Evolutionary conservation across 1,284 basidiomycete genomes (phyloP).

Genomic region (Irpex rosettiformis): DNA sequence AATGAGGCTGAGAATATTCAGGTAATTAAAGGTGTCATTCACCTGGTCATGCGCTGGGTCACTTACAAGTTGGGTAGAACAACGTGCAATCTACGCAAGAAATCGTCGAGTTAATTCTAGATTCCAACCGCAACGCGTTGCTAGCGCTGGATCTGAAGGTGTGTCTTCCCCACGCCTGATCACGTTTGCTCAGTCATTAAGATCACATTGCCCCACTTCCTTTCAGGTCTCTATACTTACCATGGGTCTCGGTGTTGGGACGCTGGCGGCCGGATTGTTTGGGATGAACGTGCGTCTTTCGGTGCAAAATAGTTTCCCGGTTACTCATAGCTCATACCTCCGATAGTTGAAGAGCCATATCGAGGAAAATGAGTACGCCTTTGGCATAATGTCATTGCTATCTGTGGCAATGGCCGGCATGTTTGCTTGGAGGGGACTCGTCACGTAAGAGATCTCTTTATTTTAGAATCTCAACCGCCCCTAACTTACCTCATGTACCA

Average conservation of each 20-base stretch:
- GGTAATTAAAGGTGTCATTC: constrained; percentile 38
- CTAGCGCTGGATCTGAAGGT: constrained; percentile 90
- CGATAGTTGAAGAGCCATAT: constrained; percentile 64
- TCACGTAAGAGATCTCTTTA: constrained; percentile 40
- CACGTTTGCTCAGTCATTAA: neutral
- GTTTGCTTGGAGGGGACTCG: constrained; percentile 58
- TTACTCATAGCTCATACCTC: constrained; percentile 18
- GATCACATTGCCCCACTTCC: neutral
- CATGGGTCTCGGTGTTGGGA: constrained; percentile 89
- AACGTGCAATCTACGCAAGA: constrained; percentile 97
- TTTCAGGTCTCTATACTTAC: constrained; percentile 84
- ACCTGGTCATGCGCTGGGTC: neutral
- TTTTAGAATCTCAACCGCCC: neutral
- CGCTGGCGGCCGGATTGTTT: constrained; percentile 89
- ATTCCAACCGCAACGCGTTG: constrained; percentile 93
- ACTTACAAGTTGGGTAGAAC: constrained; percentile 41
- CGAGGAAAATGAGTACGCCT: constrained; percentile 67
- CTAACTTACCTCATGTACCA: constrained; percentile 17
- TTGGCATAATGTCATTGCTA: constrained; percentile 56
- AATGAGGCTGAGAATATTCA: constrained; percentile 89
- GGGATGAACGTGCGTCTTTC: constrained; percentile 85
- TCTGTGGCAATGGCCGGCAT: constrained; percentile 51
- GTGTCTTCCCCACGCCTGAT: constrained; percentile 11
- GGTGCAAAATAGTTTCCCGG: neutral
- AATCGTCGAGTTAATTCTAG: constrained; percentile 95